Evolutionary conservation across 208 protist species (phyloP).

Genomic region (Blastocrithidia nonstop): DNA sequence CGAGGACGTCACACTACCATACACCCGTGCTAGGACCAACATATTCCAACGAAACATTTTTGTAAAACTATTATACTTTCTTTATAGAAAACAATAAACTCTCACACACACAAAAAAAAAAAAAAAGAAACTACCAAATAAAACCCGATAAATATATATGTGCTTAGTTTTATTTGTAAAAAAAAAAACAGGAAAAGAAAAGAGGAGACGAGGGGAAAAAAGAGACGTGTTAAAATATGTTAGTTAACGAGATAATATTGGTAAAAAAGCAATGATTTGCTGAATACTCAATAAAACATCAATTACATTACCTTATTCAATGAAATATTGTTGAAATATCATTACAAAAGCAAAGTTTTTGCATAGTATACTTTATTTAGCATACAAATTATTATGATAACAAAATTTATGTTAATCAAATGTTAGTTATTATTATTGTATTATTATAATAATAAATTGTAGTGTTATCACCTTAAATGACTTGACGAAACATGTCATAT

Average conservation of each 20-base stretch:
- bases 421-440: conserved; percentile 3
- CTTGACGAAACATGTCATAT: conserved; percentile 96
- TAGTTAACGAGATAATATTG: too few species aligned
- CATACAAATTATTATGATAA: too few species aligned
- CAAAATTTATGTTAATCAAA: too few species aligned
- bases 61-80: background rate
- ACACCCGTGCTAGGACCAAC: conserved; percentile 33
- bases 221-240: conserved; percentile 3
- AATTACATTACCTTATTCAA: too few species aligned
- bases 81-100: background rate
- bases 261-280: too few species aligned
- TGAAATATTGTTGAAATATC: too few species aligned
- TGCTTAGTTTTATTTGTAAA: conserved; percentile 3
- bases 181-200: conserved; percentile 13
- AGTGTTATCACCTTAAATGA: conserved; percentile 45
- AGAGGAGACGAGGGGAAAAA: conserved; percentile 2
- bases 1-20: conserved; percentile 24
- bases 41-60: conserved; percentile 2
- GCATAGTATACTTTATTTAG: background rate
- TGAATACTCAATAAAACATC: too few species aligned
- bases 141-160: background rate
- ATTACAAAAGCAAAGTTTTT: background rate
- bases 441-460: background rate
- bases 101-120: background rate
- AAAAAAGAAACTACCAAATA: conserved; percentile 1